Evolutionary conservation across 495 filamentous ascomycete genomes (phyloP), one percentile per base, ranked within the genome.

Genomic region (Trichoderma reesei): DNA sequence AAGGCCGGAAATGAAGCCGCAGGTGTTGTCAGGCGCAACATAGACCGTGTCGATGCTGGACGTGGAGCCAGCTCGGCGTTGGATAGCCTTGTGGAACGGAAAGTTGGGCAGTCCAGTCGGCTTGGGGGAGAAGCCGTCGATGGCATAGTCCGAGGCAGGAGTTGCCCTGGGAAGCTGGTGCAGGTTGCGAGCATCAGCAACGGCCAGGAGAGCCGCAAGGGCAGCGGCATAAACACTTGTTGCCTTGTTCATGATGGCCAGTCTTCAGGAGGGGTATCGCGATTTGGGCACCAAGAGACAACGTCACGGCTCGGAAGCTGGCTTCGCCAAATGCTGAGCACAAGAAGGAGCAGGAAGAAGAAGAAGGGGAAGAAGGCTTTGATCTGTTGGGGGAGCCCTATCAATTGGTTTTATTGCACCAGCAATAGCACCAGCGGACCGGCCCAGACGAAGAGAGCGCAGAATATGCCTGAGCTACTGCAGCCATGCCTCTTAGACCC

Each of bases 1-100:
- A 59, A 68, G 70, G 33, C 73, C 78, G 41, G 67, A 66, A 31
- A 82, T 64, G 63, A 71, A 83, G 66, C 80, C 80, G 64, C 80
- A 83, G 0, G 75, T 78, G 67, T 79, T 78, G 64, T 83, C 79
- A 8, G 78, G 75, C 14, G 73, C 79, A 46, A 78, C 63, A 16
- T 80, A 70, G 39, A 78, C 72, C 3, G 71, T 76, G 37, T 71
- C 10, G 11, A 33, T 8, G 10, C 26, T 56, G 0, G 51, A 56
- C 8, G 51, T 33, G 51, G 64, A 7, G 60, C 69, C 34, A 64
- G 65, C 33, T 8, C 42, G 14, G 56, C 48, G 51, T 7, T 34
- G 51, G 14, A 56, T 20, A 56, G 51, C 51, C 5, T 56, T 8
- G 6, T 56, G 51, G 26, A 56, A 56, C 8, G 51, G 51, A 10